Evolutionary conservation across 2,329 filamentous ascomycete species (phyloP).

Genomic region (Pyrenophora teres): DNA sequence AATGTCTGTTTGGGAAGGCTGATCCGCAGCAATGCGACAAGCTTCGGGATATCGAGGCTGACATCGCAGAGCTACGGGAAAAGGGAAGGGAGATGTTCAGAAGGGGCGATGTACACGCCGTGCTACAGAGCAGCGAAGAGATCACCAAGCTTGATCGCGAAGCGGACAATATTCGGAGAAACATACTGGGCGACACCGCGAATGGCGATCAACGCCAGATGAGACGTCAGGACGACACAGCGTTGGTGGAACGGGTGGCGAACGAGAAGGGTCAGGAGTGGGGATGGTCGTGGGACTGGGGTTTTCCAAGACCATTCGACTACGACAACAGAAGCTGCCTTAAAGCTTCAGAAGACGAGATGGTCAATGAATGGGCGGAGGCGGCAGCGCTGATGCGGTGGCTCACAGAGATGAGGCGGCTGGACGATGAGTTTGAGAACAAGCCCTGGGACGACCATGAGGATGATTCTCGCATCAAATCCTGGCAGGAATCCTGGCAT

Average conservation of each 20-base stretch:
- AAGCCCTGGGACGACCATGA: conserved; percentile 10
- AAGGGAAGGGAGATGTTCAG: conserved; percentile 34
- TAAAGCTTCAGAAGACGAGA: conserved; percentile 4
- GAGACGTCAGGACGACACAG: conserved; percentile 11
- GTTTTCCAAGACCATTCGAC: conserved; percentile 37
- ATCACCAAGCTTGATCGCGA: conserved; percentile 31
- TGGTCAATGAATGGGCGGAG: background rate
- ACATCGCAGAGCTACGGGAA: conserved; percentile 26
- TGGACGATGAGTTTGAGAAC: conserved; percentile 11
- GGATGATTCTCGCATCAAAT: conserved; percentile 8
- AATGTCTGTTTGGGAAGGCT: conserved; percentile 41
- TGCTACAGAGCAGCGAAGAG: conserved; percentile 41
- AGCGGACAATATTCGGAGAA: conserved; percentile 32
- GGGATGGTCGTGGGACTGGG: conserved; percentile 45
- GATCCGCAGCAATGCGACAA: conserved; percentile 33
- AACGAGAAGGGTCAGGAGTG: conserved; percentile 42
- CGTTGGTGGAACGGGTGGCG: conserved; percentile 35
- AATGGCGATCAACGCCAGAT: background rate
- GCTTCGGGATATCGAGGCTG: conserved; percentile 29
- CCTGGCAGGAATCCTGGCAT: conserved; percentile 23
- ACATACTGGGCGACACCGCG: conserved; percentile 25
- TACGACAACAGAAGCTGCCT: conserved; percentile 6
- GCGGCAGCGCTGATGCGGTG: conserved; percentile 6
- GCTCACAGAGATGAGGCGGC: conserved; percentile 13
- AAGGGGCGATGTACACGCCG: conserved; percentile 33